These are phyloP conservation scores for Arthromyces matolae DNA, from an alignment of 768 basidiomycete species.

Conservation along the genomic window DNA sequence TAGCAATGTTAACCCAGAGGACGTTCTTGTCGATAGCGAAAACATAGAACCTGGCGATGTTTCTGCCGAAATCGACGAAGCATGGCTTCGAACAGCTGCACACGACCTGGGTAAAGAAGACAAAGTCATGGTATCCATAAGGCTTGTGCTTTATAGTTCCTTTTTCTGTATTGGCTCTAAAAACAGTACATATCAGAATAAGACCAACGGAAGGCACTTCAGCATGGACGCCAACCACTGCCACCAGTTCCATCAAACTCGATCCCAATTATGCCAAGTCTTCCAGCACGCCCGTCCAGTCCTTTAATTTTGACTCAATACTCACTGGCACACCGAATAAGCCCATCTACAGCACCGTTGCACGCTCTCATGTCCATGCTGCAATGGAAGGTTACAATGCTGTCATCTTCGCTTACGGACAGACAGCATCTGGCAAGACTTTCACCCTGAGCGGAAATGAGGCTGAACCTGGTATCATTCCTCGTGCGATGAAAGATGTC, in stretches of 20 bases:
- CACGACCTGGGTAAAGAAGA: slow-evolving; percentile 67
- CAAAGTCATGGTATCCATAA: slow-evolving; percentile 83
- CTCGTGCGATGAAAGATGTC: slow-evolving; percentile 87
- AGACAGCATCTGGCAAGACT: slow-evolving; percentile 72
- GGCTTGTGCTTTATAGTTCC: slow-evolving; percentile 39
- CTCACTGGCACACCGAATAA: slow-evolving; percentile 79
- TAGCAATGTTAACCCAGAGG: slow-evolving; percentile 69
- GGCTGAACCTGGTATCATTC: slow-evolving; percentile 90
- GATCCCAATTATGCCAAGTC: slow-evolving; percentile 52
- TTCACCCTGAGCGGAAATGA: slow-evolving; percentile 68
- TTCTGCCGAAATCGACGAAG: slow-evolving; percentile 65
- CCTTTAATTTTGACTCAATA: slow-evolving; percentile 71
- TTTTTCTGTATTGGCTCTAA: slow-evolving; percentile 4
- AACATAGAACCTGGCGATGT: slow-evolving; percentile 67
- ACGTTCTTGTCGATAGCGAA: slow-evolving; percentile 71
- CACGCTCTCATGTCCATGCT: slow-evolving; percentile 75
- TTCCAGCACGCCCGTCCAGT: slow-evolving; percentile 24
- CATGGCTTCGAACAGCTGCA: slow-evolving; percentile 38
- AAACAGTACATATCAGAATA: slow-evolving; percentile 42
- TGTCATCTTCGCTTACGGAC: slow-evolving; percentile 91
- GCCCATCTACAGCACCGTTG: slow-evolving; percentile 71
- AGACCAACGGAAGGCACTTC: slow-evolving; percentile 51
- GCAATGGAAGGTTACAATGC: slow-evolving; percentile 98
- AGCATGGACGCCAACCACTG: slow-evolving; percentile 53
- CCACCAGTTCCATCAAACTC: slow-evolving; percentile 56